Conservation (phyloP, 495 filamentous ascomycete genomes). For the Xylaria bambusicola region DNA sequence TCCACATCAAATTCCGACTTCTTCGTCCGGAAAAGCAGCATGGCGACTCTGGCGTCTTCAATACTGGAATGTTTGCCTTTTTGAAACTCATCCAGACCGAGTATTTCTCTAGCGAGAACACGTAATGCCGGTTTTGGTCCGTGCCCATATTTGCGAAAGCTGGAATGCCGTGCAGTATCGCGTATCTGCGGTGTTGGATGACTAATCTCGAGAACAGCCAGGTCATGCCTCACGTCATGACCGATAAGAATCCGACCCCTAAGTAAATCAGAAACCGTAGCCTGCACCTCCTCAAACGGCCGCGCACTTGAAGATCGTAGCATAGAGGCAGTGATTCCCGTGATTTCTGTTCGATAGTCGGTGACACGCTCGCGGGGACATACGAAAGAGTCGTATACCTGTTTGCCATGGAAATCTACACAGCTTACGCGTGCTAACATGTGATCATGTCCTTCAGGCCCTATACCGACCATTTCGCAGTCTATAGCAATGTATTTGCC, state of each 20-base stretch:
- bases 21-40: slow-evolving; percentile 79
- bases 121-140: slow-evolving; percentile 79
- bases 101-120: slow-evolving; percentile 70
- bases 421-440: slow-evolving; percentile 81
- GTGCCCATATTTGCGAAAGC: slow-evolving; percentile 70
- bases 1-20: slow-evolving; percentile 84
- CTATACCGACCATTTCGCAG: slow-evolving; percentile 97
- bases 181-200: slow-evolving; percentile 77
- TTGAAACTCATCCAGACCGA: slow-evolving; percentile 79
- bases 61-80: slow-evolving; percentile 66
- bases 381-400: slow-evolving; percentile 93
- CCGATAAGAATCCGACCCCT: slow-evolving; percentile 77
- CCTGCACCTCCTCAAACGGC: slow-evolving; percentile 72
- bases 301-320: slow-evolving; percentile 64
- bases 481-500: slow-evolving; percentile 92
- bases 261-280: slow-evolving; percentile 69
- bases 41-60: slow-evolving; percentile 87
- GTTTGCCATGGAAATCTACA: slow-evolving; percentile 88
- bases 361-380: slow-evolving; percentile 62
- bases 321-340: slow-evolving; percentile 71
- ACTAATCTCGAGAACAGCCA: slow-evolving; percentile 70
- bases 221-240: slow-evolving; percentile 86
- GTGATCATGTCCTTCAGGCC: slow-evolving; percentile 65
- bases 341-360: slow-evolving; percentile 86
- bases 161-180: slow-evolving; percentile 77